Conservation (phyloP, 2,329 filamentous ascomycete genomes). For the Colletotrichum aenigma region DNA sequence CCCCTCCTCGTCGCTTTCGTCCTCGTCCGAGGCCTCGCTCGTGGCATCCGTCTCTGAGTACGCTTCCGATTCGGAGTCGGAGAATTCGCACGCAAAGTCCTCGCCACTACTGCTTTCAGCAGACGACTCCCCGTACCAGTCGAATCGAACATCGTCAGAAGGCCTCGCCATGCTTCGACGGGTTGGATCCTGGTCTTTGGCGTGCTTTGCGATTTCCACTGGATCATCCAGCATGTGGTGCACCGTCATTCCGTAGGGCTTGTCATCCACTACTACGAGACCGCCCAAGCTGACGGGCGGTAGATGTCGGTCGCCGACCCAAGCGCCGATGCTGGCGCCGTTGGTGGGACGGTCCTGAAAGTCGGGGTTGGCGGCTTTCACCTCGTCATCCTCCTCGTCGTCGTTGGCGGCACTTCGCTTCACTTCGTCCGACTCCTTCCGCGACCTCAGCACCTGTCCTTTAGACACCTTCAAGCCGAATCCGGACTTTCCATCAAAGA, state of each 20-base stretch:
- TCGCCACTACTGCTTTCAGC: slow-evolving; percentile 52
- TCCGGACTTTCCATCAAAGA: slow-evolving; percentile 67
- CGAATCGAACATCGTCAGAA: slow-evolving; percentile 35
- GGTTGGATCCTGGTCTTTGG: slow-evolving; percentile 22
- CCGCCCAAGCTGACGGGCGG: slow-evolving; percentile 92
- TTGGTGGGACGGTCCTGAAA: slow-evolving; percentile 82
- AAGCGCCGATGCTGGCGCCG: slow-evolving; percentile 92
- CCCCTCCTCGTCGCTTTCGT: slow-evolving; percentile 54
- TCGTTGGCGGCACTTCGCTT: slow-evolving; percentile 43
- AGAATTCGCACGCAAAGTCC: slow-evolving; percentile 65
- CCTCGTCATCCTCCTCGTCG: slow-evolving; percentile 38
- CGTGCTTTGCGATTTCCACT: slow-evolving; percentile 36
- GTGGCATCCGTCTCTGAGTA: slow-evolving; percentile 57
- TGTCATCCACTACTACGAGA: slow-evolving; percentile 81
- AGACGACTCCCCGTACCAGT: slow-evolving; percentile 47
- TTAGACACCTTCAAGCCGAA: slow-evolving; percentile 75
- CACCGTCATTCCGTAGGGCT: slow-evolving; percentile 92
- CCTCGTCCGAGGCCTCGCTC: slow-evolving; percentile 52
- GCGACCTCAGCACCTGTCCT: slow-evolving; percentile 69
- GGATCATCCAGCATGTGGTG: slow-evolving; percentile 92
- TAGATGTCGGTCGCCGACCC: slow-evolving; percentile 81
- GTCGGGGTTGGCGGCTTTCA: slow-evolving; percentile 67
- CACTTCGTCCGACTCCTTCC: slow-evolving; percentile 38
- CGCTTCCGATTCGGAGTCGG: slow-evolving; percentile 62
- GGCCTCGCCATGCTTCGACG: slow-evolving; percentile 43